These are phyloP conservation scores for Ascoidea rubescens DNA, from an alignment of 805 yeast genomes.

Conservation along the genomic window DNA sequence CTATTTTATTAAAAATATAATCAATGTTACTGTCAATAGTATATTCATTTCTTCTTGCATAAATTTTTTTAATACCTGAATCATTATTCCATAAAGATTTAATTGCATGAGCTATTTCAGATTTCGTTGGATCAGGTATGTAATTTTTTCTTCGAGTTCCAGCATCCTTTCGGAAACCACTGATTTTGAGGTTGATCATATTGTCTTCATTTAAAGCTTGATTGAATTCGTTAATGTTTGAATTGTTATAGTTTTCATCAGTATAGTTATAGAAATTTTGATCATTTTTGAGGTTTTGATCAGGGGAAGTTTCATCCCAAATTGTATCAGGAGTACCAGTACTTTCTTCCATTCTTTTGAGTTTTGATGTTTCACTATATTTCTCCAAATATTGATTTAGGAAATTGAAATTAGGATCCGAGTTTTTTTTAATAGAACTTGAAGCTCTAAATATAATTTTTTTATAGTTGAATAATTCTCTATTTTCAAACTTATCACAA, in stretches of 20 bases:
- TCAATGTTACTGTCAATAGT: constrained; percentile 76
- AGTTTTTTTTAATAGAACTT: constrained; percentile 25
- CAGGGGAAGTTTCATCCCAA: constrained; percentile 14
- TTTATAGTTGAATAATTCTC: constrained; percentile 31
- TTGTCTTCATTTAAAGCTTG: neutral
- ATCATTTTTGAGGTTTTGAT: neutral
- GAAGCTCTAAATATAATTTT: constrained; percentile 35
- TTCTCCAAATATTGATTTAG: constrained; percentile 49
- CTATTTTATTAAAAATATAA: constrained; percentile 68
- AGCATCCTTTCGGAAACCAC: neutral
- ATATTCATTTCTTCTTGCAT: constrained; percentile 52
- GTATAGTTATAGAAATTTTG: constrained; percentile 1
- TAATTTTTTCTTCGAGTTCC: neutral
- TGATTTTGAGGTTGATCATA: too few relatives aligned
- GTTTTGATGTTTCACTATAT: constrained; percentile 41
- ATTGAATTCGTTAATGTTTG: constrained; percentile 8
- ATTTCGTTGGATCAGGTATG: constrained; percentile 13
- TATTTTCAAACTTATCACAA: constrained; percentile 40
- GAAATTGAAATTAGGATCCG: constrained; percentile 47
- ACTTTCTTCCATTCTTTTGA: constrained; percentile 34
- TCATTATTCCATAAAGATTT: constrained; percentile 56
- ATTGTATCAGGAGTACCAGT: constrained; percentile 33
- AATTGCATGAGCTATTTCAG: constrained; percentile 62
- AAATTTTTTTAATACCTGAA: constrained; percentile 48
- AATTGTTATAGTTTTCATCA: constrained; percentile 6